Percentiles rank a stretch among this genome's conserved stretches.
phyloP scores from a whole-genome alignment of 805 yeast species.

The Metschnikowia sp. region DNA sequence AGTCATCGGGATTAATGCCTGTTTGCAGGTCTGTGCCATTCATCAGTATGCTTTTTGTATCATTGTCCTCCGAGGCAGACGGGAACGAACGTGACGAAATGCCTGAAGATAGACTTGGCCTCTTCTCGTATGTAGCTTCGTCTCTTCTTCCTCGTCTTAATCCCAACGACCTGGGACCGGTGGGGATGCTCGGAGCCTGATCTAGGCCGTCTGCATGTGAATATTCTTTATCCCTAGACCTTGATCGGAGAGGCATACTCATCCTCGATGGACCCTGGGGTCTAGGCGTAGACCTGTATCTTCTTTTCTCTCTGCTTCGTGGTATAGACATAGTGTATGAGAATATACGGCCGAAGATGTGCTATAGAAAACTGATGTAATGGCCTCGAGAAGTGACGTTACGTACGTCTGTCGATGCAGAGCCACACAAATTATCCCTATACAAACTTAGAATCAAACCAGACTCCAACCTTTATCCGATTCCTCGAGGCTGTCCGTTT shows the following conservation, averaged over 20 bases:
- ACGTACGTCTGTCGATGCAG: too few species aligned
- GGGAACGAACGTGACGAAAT: background rate
- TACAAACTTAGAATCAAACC: too few species aligned
- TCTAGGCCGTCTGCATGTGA: conserved; percentile 1
- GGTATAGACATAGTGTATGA: background rate
- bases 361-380: too few species aligned
- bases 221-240: background rate
- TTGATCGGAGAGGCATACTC: background rate
- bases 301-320: conserved; percentile 2
- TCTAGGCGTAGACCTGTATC: background rate
- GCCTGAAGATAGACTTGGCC: background rate
- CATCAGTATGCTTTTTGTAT: background rate
- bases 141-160: too few species aligned
- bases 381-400: too few species aligned
- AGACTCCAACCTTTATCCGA: too few species aligned
- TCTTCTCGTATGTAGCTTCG: too few species aligned
- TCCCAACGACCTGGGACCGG: conserved; percentile 4
- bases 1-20: conserved; percentile 32
- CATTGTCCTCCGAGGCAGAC: conserved; percentile 1
- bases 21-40: conserved; percentile 33
- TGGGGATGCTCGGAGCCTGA: conserved; percentile 1
- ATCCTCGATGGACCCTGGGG: background rate
- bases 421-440: too few species aligned
- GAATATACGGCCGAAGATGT: too few species aligned
- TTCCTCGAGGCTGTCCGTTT: too few species aligned